These are phyloP conservation scores for Conringia planisiliqua DNA, from an alignment of 345 rosid genomes.

Conservation along the genomic window DNA sequence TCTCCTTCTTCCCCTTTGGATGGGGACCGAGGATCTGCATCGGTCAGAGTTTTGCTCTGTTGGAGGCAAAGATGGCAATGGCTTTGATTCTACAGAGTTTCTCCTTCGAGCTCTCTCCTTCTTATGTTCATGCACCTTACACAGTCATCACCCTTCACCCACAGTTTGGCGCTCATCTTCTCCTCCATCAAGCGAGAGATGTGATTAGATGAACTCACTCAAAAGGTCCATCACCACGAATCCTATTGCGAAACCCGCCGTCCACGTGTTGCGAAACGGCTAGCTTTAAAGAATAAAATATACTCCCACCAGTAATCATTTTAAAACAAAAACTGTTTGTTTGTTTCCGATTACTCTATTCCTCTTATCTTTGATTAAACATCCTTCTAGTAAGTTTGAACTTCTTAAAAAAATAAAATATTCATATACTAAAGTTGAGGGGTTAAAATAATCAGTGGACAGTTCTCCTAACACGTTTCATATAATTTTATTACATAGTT, in stretches of 20 bases:
- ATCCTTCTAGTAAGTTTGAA: neutral
- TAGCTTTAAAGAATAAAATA: neutral
- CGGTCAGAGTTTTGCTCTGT: slow-evolving; percentile 50
- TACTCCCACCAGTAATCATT: neutral
- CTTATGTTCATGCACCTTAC: slow-evolving; percentile 43
- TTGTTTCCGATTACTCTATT: neutral
- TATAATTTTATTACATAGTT: neutral
- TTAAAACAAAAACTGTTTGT: neutral
- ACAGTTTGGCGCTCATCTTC: slow-evolving; percentile 39
- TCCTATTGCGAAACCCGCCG: neutral
- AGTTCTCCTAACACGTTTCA: neutral
- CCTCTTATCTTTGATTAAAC: neutral
- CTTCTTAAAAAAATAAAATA: no score
- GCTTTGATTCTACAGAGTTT: slow-evolving; percentile 46
- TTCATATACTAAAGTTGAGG: neutral
- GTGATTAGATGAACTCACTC: neutral
- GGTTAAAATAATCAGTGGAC: neutral
- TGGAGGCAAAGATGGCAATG: slow-evolving; percentile 49
- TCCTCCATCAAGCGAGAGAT: neutral
- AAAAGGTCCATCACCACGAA: neutral
- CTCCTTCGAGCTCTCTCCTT: slow-evolving; percentile 44
- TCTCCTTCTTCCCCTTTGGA: slow-evolving; percentile 15
- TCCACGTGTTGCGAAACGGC: neutral
- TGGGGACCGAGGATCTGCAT: slow-evolving; percentile 44
- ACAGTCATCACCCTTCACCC: slow-evolving; percentile 37